Base-by-base conservation (phyloP, 176 grass and related monocot species). In the Secale cereale region DNA sequence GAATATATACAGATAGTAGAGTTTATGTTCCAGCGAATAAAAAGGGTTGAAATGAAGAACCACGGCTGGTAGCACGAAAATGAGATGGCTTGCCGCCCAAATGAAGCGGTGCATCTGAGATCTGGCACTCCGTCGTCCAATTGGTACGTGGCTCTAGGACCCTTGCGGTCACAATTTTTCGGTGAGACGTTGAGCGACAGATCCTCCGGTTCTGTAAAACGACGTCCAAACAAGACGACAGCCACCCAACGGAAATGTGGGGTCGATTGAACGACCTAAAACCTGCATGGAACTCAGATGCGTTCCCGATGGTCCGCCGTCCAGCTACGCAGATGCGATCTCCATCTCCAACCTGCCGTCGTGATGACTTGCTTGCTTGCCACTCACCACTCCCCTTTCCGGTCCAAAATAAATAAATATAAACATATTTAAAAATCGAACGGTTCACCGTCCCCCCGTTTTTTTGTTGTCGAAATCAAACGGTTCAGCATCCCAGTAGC, bases 321-420 rank as follows among this genome's bases (percentile, higher is more conserved):
- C 78, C 78, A 81, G 83, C 88, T 27, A 70, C 6, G 20, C 68
- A 67, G 65, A 41, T 46, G 76, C 13, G 33, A 75, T 69, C 73
- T 32, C 78, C 88, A 75, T 69, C 73, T 32, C 78, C 88, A n/a
- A 85, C 76, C 57, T 75, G 82, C 22, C 77, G 39, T 64, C 23
- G 57, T 22, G 43, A 48, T 65, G 81, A 36, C 63, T 25, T 36
- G 11, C 82, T 73, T 84, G 52, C 52, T 57, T 57, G 30, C 77
- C 67, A 80, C 36, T 57, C 81, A 74, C 43, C 43, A 61, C 71
- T 27, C 83, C 8, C 54, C 77, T 82, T 82, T 46, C 50, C 8
- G 35, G 12, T 3, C 59, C 64, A 66, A 35, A 76, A n/a, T n/a
- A n/a, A n/a, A n/a, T n/a, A n/a, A 65, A 10, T 48, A 48, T 4